Base-by-base conservation (phyloP, 176 grass and related monocot genomes). In the Neostapfia colusana region DNA sequence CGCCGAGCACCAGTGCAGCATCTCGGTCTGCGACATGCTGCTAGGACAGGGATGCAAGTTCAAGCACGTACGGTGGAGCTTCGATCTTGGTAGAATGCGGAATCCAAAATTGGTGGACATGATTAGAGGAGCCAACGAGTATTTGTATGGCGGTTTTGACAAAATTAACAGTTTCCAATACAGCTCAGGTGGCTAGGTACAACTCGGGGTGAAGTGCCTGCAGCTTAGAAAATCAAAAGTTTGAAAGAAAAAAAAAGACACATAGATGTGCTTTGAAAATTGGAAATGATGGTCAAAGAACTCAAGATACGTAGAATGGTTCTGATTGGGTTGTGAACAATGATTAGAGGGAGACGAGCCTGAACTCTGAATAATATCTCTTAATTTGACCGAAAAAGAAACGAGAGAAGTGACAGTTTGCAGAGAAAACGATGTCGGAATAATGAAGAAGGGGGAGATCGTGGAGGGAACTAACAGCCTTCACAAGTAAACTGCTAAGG, bases 1-100 rank as follows among this genome's bases (percentile, higher is more conserved):
- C 34, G 83, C 62, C 51, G 71, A 76, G 58, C 73, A 76, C 83
- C 86, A 91, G 60, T 70, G 85, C 38, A 51, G 82, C 43, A 86
- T 45, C 10, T 70, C 80, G 42, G 53, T 42, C 49, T 81, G 80
- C 64, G 69, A 81, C 87, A 93, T 90, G 14, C 7, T 48, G 55
- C 61, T 13, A 60, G 21, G 41, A 28, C 8, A 12, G 54, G 1
- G 8, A 40, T 43, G 23, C 72, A 14, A 46, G 7, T 44, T 40
- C 17, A 48, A 75, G 65, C 51, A 21, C 75, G 62, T n/a, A n/a
- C n/a, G n/a, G n/a, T n/a, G 24, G 31, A 54, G 34, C 1, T 25
- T 35, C 71, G 65, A 40, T 51, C 62, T 79, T 83, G 65, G 51
- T 20, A 25, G 43, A 27, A 51, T 42, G 84, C 39, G 63, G 25